A percentile compares a stretch with the other conserved stretches of the same genome.
These are phyloP conservation scores for Choricystis sp. DNA, from an alignment of 139 green algal species.

Conservation along the genomic window DNA sequence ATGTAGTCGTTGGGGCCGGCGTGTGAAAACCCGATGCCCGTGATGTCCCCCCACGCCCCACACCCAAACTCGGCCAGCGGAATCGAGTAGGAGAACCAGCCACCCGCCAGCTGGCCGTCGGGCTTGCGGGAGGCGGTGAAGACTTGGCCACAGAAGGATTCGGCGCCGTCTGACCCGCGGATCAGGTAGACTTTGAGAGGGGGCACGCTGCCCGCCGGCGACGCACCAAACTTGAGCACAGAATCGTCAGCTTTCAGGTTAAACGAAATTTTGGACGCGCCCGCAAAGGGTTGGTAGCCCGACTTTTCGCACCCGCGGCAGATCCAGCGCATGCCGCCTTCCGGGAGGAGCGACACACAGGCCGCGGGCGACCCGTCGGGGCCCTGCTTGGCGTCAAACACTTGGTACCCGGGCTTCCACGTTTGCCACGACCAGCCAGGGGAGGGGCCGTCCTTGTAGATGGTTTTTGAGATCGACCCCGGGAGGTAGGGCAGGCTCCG, in stretches of 20 bases:
- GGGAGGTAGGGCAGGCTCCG: conserved; percentile 2
- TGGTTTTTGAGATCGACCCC: conserved; percentile 7
- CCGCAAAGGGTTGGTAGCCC: conserved; percentile 23
- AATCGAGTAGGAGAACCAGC: conserved; percentile 4
- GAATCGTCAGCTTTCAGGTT: conserved; percentile 8
- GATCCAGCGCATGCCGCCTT: conserved; percentile 19
- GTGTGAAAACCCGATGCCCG: background rate
- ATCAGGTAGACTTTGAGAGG: conserved; percentile 8
- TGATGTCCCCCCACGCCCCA: background rate
- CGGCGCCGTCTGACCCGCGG: conserved; percentile 2
- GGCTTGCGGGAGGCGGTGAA: background rate
- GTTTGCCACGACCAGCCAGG: conserved; percentile 17
- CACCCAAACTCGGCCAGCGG: conserved; percentile 9
- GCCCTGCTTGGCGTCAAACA: background rate
- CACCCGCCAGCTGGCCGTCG: background rate
- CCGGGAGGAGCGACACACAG: conserved; percentile 5
- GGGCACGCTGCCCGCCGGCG: conserved; percentile 1
- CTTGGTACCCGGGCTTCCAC: conserved; percentile 9
- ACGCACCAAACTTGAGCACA: conserved; percentile 6
- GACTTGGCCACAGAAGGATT: conserved; percentile 5
- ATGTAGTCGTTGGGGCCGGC: background rate
- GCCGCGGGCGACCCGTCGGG: conserved; percentile 1
- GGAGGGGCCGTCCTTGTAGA: conserved; percentile 14
- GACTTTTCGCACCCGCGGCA: conserved; percentile 13
- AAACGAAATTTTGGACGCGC: conserved; percentile 8